A percentile compares a stretch with the other conserved stretches of the same genome.
These are phyloP conservation scores for Fusarium sp. DNA, from an alignment of 2,329 filamentous ascomycete species.

Conservation along the genomic window DNA sequence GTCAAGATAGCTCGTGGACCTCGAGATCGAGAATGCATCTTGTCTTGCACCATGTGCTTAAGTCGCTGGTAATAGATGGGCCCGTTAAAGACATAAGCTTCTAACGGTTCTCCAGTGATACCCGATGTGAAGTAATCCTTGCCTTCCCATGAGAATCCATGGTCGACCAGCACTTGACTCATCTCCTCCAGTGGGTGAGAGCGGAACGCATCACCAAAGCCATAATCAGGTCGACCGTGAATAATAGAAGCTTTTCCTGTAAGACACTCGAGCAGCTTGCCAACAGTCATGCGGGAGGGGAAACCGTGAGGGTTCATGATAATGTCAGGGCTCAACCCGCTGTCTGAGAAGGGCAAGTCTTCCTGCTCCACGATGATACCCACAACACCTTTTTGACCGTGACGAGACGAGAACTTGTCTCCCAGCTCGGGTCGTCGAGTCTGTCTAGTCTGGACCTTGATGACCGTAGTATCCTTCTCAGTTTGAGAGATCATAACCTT, in stretches of 20 bases:
- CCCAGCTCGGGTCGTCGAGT: conserved; percentile 94
- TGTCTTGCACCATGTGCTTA: conserved; percentile 99
- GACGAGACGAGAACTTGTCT: conserved; percentile 98
- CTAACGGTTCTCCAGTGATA: conserved; percentile 92
- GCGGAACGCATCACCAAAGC: conserved; percentile 83
- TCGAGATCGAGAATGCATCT: conserved; percentile 96
- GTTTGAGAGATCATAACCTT: conserved; percentile 95
- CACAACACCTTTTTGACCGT: conserved; percentile 98
- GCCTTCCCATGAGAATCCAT: conserved; percentile 95
- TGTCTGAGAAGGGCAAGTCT: conserved; percentile 95
- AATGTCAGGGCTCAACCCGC: conserved; percentile 93
- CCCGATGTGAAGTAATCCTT: conserved; percentile 97
- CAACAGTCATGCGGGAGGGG: conserved; percentile 98
- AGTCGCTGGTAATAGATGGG: conserved; percentile 99
- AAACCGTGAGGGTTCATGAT: conserved; percentile 99
- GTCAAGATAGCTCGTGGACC: conserved; percentile 93
- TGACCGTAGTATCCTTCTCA: conserved; percentile 84
- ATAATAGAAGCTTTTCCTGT: conserved; percentile 94
- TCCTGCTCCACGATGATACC: conserved; percentile 97
- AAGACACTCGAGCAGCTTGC: conserved; percentile 95
- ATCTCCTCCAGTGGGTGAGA: conserved; percentile 88
- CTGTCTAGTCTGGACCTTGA: conserved; percentile 97
- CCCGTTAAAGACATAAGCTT: conserved; percentile 97
- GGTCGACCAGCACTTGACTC: conserved; percentile 83
- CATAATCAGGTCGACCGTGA: conserved; percentile 87